Percentiles rank a stretch among this genome's conserved stretches.
Conservation (phyloP, 2,329 filamentous ascomycete genomes). For the Monosporascus ibericus region DNA sequence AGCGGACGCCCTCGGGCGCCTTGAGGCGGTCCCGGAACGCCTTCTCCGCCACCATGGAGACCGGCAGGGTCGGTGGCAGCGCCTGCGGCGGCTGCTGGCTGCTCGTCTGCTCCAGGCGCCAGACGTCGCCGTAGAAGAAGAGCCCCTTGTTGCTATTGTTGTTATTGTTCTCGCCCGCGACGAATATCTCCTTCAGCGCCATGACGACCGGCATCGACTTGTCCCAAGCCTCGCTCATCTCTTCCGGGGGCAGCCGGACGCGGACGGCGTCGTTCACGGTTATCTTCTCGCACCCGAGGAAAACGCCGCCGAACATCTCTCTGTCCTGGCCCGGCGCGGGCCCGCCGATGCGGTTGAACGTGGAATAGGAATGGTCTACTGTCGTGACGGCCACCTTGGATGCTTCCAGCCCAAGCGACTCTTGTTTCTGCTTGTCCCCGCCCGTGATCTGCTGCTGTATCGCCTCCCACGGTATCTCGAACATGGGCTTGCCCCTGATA, state of each 20-base stretch:
- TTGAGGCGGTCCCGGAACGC: conserved; percentile 24
- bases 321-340: conserved; percentile 20
- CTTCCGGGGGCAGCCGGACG: conserved; percentile 33
- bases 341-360: conserved; percentile 35
- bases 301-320: conserved; percentile 40
- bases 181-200: conserved; percentile 33
- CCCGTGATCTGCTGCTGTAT: conserved; percentile 25
- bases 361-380: conserved; percentile 42
- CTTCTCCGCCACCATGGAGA: conserved; percentile 21
- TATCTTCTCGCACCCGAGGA: conserved; percentile 45
- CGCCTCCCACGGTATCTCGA: conserved; percentile 37
- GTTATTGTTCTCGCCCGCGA: conserved; percentile 5
- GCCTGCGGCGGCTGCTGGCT: not conserved
- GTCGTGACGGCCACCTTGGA: conserved; percentile 45
- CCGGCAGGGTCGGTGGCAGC: conserved; percentile 7
- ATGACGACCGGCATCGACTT: conserved; percentile 25
- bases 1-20: conserved; percentile 13
- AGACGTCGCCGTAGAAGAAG: conserved; percentile 22
- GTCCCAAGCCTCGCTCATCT: conserved; percentile 27
- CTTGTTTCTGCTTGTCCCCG: conserved; percentile 31
- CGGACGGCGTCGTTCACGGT: conserved; percentile 43
- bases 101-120: conserved; percentile 16
- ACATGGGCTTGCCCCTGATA: conserved; percentile 33
- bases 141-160: conserved; percentile 12
- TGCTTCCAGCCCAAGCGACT: conserved; percentile 40